Evolutionary conservation across 106 monocot genomes (phyloP).

Genomic region (Amphibolis antarctica): DNA sequence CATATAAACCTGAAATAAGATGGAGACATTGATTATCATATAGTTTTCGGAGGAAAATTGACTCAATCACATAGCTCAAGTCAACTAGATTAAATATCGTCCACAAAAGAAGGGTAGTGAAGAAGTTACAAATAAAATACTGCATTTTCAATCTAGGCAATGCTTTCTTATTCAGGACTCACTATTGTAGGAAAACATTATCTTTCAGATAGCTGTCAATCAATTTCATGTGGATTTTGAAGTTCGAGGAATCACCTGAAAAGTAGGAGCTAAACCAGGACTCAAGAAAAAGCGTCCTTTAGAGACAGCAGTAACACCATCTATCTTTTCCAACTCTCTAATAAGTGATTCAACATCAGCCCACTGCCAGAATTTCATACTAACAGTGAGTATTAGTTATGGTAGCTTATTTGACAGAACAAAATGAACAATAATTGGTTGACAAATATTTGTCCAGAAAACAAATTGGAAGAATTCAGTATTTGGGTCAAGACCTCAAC

Average conservation of each 20-base stretch:
- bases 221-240: background rate
- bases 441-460: background rate
- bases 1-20: conserved; percentile 77
- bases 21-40: background rate
- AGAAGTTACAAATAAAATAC: too few relatives aligned
- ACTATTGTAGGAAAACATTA: too few relatives aligned
- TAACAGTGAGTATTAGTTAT: background rate
- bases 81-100: too few relatives aligned
- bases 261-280: conserved; percentile 89
- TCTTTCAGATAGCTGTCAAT: background rate
- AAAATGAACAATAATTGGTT: background rate
- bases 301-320: conserved; percentile 57
- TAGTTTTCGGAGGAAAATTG: too few relatives aligned
- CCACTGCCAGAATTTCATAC: conserved; percentile 41
- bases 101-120: too few relatives aligned
- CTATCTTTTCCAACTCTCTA: conserved; percentile 55
- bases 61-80: too few relatives aligned
- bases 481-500: conserved; percentile 40
- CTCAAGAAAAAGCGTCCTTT: conserved; percentile 91
- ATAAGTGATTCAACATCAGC: conserved; percentile 78
- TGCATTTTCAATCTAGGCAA: too few relatives aligned
- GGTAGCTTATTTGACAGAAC: background rate
- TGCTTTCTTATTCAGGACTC: too few relatives aligned
- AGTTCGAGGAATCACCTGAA: conserved; percentile 47
- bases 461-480: background rate